Base-by-base conservation (phyloP, 1,284 basidiomycete species). In the Thecaphora thlaspeos region DNA sequence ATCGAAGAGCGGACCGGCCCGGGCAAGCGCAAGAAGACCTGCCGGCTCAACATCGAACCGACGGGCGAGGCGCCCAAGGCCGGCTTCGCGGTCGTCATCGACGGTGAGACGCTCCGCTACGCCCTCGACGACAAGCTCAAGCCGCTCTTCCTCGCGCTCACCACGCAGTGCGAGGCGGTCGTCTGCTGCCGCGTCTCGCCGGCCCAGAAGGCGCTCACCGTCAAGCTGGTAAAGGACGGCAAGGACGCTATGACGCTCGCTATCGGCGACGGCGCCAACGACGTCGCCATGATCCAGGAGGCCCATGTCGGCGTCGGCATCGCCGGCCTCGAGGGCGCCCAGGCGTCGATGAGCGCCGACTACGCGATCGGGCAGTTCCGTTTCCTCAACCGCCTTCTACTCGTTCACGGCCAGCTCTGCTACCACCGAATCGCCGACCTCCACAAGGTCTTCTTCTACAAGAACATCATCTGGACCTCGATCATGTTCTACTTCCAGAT, bases 341-440 rank as follows among this genome's bases (percentile, higher is more conserved):
- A 98, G 79, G 94, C 94, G 22, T 92, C 93, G 41, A 97, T 97
- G 92, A 95, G 91, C 21, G 92, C 94, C 15, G 94, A 97, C 79
- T 97, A 96, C 70, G 93, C 93, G 1, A 93, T 97, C 80, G 93
- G 91, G 2, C 94, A 97, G 76, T 98, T 98, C 82, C 83, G 93
- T 48, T 97, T 68, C 82, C 79, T 97, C 55, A 94, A 91, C 1
- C 90, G 92, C 76, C 81, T 97, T 38, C 82, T 98, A 17, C 83
- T 98, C 54, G 94, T 96, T 3, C 93, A 97, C 73, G 93, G 93
- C 5, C 86, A 91, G 38, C 94, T 93, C 92, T 93, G 90, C 32
- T 96, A 97, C 80, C 87, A 92, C 70, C 88, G 93, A 41, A 84
- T 97, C 39, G 91, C 93, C n/a, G 91, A 95, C 46, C 64, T 78